Base-by-base conservation (phyloP, 1,284 basidiomycete species). In the Microbotryomycetes sp. region DNA sequence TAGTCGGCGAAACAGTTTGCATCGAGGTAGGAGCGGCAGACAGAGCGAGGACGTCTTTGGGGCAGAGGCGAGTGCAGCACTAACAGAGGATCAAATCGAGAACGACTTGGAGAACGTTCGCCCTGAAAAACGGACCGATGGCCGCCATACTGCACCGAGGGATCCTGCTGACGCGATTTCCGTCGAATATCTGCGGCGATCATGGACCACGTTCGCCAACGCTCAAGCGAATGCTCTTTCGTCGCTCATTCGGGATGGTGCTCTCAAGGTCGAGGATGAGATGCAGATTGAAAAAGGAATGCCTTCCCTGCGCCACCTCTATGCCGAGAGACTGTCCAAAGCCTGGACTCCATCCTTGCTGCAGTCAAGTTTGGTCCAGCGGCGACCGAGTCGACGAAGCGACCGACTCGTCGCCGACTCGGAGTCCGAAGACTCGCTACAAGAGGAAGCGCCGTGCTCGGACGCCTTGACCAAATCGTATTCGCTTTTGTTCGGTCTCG, bases 381-480 rank as follows among this genome's bases (percentile, higher is more conserved):
- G 24, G 57, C 3, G n/a, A 9, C 50, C 29, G 50, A 26, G 24
- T 9, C 50, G 50, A 52, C 50, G 29, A n/a, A 29, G 1, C 9
- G 9, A 9, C n/a, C 23, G 26, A n/a, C n/a, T 29, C 21, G n/a
- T 52, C 23, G 50, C 50, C 24, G 50, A 18, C 35, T 41, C 35
- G 18, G 18, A 41, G 18, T 11, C 11, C 9, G 35, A 41, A 41
- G 29, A 15, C 52, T 29, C 31, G 27, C 47, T 35, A 5, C 41
- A 50, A 9, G 51, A 46, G 24, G 57, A 52, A 21, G 57, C 57
- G 28, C 60, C 64, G 2, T 65, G 64, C 31, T 62, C 60, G 21
- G 60, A 57, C 26, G 63, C 63, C 4, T 53, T 66, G 21, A 66
- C 65, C 15, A 66, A 64, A 27, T 61, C 61, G 24, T 66, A 63